Percentiles rank a stretch among this genome's conserved stretches.
phyloP scores from a whole-genome alignment of 768 basidiomycete species.

The Psilocybe subaeruginosa region DNA sequence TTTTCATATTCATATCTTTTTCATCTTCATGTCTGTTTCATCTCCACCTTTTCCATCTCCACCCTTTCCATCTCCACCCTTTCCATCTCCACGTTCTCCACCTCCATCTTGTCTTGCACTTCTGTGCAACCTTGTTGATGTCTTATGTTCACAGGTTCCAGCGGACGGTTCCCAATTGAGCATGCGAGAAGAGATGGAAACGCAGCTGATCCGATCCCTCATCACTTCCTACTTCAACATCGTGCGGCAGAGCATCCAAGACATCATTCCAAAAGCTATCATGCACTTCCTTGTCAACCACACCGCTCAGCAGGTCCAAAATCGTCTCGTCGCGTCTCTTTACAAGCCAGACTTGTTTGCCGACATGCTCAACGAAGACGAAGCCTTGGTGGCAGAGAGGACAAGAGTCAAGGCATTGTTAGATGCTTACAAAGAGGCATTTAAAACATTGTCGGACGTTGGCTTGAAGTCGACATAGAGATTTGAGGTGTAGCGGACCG shows the following conservation, averaged over 20 bases:
- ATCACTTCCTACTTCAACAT: slow-evolving; percentile 97
- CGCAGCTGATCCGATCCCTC: slow-evolving; percentile 88
- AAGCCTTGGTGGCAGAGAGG: slow-evolving; percentile 91
- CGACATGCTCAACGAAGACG: slow-evolving; percentile 93
- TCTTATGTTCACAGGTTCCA: slow-evolving; percentile 47
- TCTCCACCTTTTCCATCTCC: no score
- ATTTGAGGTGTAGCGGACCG: neutral
- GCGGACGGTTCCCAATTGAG: slow-evolving; percentile 69
- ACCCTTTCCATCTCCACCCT: no score
- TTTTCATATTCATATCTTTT: no score
- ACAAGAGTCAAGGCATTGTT: slow-evolving; percentile 91
- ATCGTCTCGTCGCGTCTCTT: slow-evolving; percentile 89
- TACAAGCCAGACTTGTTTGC: slow-evolving; percentile 95
- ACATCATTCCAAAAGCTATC: slow-evolving; percentile 95
- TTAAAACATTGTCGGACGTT: slow-evolving; percentile 85
- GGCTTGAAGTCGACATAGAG: slow-evolving; percentile 64
- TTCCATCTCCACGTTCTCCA: no score
- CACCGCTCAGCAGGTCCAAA: slow-evolving; percentile 96
- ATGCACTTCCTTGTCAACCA: slow-evolving; percentile 98
- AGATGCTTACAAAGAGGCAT: slow-evolving; percentile 95
- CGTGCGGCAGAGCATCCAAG: slow-evolving; percentile 95
- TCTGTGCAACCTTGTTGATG: no score
- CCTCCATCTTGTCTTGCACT: no score
- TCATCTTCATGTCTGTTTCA: neutral
- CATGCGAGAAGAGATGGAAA: slow-evolving; percentile 95